These are phyloP conservation scores for Amanita phalloides DNA, from an alignment of 768 basidiomycete species.

Conservation along the genomic window DNA sequence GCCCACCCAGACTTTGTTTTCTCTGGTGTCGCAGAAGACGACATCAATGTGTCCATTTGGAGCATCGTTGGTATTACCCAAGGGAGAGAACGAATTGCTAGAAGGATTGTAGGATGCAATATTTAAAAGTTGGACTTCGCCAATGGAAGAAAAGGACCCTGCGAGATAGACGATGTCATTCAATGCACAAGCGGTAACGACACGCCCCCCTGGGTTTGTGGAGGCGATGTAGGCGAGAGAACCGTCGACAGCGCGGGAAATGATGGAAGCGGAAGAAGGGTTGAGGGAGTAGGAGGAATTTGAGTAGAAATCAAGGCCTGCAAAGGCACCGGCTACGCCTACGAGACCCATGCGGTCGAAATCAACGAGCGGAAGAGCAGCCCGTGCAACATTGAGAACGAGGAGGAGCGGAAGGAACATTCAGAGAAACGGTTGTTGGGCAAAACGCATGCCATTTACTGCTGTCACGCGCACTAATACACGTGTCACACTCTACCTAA, in stretches of 20 bases:
- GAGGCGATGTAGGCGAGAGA: constrained; percentile 59
- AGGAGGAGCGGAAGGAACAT: constrained; percentile 15
- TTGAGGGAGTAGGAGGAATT: constrained; percentile 51
- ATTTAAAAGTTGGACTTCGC: constrained; percentile 49
- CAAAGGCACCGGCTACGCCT: constrained; percentile 80
- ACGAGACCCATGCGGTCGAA: constrained; percentile 82
- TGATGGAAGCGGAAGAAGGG: constrained; percentile 59
- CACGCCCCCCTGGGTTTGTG: constrained; percentile 71
- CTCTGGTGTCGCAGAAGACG: constrained; percentile 64
- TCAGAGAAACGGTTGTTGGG: constrained; percentile 9
- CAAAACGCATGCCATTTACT: not conserved
- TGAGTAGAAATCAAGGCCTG: constrained; percentile 73
- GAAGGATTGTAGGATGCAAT: constrained; percentile 66
- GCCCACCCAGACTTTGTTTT: constrained; percentile 66
- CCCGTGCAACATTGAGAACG: constrained; percentile 18
- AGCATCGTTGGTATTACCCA: constrained; percentile 43
- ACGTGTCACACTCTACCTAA: constrained; percentile 5
- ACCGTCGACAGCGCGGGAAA: constrained; percentile 56
- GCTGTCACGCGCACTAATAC: not conserved
- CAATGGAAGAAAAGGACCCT: constrained; percentile 73
- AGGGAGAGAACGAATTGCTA: constrained; percentile 43
- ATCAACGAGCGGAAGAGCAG: constrained; percentile 30
- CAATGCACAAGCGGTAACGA: constrained; percentile 65
- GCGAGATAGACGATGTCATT: constrained; percentile 66
- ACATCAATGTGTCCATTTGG: constrained; percentile 68